Base-by-base conservation (phyloP, 371 early-diverging fungal species). In the Parasitella parasitica region DNA sequence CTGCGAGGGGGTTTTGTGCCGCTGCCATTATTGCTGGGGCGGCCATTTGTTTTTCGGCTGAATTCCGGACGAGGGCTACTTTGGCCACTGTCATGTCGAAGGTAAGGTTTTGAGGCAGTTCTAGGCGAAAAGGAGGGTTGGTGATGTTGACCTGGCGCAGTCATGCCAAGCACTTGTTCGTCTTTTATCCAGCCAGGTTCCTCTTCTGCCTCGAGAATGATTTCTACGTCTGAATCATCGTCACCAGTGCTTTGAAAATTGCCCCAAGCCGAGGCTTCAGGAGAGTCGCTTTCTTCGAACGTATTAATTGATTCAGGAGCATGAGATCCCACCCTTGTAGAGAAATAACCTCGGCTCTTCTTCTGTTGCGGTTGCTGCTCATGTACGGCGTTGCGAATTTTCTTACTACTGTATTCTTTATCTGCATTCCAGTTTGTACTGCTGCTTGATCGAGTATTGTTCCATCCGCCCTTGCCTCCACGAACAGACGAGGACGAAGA, bases 181-280 rank as follows among this genome's bases (percentile, higher is more conserved):
- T 50, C 53, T 1, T 30, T 6, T 22, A 43, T 38, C 64, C 66
- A 62, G 13, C 62, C 57, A 18, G 64, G 50, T 30, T 61, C 51
- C n/a, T 62, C 51, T n/a, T 62, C 71, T 6, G 64, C 71, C 62
- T 76, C 76, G 24, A 76, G 34, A 9, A 76, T 71, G 37, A 76
- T 76, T 28, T 73, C 76, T 0, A 76, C 76, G 55, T 76, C 76
- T 0, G 76, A 76, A 41, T 76, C 76, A 27, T 70, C 69, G 35
- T 76, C 73, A 27, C 56, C 54, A 11, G 12, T 20, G 2, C 54
- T 46, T 15, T 54, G 64, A 37, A 43, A 30, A 5, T 26, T 8
- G 13, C 41, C 60, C 43, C 43, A 43, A 11, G 20, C 57, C 41
- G 57, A 43, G 6, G 53, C 35, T 39, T 55, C 56, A 12, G 50